phyloP scores from a whole-genome alignment of 2,329 filamentous ascomycete genomes.

The Trichoderma sp. region DNA sequence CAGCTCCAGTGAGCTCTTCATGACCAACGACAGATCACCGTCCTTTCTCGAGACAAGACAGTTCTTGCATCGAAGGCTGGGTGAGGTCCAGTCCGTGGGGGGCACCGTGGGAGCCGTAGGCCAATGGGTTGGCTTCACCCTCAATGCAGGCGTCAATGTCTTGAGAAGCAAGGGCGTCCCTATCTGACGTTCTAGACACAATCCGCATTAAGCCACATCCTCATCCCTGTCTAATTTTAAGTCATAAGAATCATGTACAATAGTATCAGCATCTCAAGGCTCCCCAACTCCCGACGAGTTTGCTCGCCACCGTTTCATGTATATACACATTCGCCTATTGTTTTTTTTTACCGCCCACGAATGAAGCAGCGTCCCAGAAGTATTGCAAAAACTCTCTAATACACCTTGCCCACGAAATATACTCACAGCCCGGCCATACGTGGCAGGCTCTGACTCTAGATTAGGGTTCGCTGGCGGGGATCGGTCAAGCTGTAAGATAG shows the following conservation, averaged over 20 bases:
- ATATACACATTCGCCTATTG: conserved; percentile 4
- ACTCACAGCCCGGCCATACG: neutral
- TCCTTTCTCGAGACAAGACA: conserved; percentile 74
- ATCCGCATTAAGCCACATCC: neutral
- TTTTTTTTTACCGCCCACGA: neutral
- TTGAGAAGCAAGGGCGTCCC: conserved; percentile 83
- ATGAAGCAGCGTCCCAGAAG: neutral
- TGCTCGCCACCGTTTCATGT: neutral
- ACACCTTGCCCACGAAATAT: neutral
- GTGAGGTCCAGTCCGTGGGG: conserved; percentile 65
- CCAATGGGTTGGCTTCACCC: conserved; percentile 81
- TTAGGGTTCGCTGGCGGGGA: conserved; percentile 54
- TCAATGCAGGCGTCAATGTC: conserved; percentile 73
- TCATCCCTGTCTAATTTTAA: neutral
- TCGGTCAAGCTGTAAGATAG: conserved; percentile 50
- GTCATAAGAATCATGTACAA: conserved; percentile 16
- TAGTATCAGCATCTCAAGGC: conserved; percentile 4
- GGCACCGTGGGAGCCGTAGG: conserved; percentile 61
- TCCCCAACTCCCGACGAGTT: neutral
- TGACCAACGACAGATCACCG: conserved; percentile 80
- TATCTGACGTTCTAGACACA: conserved; percentile 52
- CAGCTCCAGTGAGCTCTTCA: conserved; percentile 81
- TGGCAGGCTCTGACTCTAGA: conserved; percentile 21
- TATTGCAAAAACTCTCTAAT: neutral
- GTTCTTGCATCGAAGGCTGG: conserved; percentile 74